These are phyloP conservation scores for Tephrocybe sp. DNA, from an alignment of 768 basidiomycete genomes.

Conservation along the genomic window DNA sequence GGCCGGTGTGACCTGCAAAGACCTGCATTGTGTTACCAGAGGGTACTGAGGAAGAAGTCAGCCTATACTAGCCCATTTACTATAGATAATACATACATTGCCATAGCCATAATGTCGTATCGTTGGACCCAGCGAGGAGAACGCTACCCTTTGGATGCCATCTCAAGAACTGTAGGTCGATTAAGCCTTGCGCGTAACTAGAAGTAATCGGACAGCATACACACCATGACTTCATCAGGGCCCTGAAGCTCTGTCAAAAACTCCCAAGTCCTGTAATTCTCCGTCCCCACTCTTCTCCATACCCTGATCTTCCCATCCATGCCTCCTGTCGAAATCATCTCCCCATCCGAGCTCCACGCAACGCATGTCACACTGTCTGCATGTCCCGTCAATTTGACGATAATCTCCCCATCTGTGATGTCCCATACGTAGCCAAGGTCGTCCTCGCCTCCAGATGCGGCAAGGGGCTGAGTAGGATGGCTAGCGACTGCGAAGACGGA, in stretches of 20 bases:
- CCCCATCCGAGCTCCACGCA: conserved; percentile 85
- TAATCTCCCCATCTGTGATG: conserved; percentile 72
- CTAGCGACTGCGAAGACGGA: conserved; percentile 85
- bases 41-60: conserved; percentile 60
- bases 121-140: conserved; percentile 88
- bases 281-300: conserved; percentile 83
- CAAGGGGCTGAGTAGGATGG: conserved; percentile 82
- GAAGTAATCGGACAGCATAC: conserved; percentile 22
- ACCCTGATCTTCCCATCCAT: conserved; percentile 96
- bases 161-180: conserved; percentile 66
- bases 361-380: conserved; percentile 83
- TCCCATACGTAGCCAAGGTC: conserved; percentile 95
- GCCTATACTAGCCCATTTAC: neutral
- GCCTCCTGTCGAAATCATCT: conserved; percentile 92
- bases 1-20: conserved; percentile 83
- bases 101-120: conserved; percentile 96
- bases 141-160: conserved; percentile 96
- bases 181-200: conserved; percentile 1
- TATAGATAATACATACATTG: conserved; percentile 60
- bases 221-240: conserved; percentile 92
- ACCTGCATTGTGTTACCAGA: conserved; percentile 96
- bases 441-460: conserved; percentile 93
- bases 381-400: conserved; percentile 89
- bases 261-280: conserved; percentile 82
- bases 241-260: conserved; percentile 92